Percentiles rank a stretch among this genome's conserved stretches.
Evolutionary conservation across 2,329 filamentous ascomycete genomes (phyloP).

Genomic region (Phyllachora maydis): DNA sequence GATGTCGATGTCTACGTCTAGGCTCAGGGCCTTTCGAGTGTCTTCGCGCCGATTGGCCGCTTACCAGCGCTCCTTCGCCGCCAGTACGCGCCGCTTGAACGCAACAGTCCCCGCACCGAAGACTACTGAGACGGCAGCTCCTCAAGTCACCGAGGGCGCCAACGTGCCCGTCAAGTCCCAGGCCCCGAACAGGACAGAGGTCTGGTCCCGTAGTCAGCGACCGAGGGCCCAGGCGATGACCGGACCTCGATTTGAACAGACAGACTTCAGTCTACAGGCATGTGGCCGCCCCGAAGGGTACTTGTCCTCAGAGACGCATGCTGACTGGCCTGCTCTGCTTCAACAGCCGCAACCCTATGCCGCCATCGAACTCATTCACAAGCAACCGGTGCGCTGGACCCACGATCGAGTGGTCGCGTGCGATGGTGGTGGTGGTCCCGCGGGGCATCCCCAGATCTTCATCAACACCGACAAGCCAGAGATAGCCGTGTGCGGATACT

Average conservation of each 20-base stretch:
- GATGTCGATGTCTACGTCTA: too few relatives aligned
- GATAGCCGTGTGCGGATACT: slow-evolving; percentile 81
- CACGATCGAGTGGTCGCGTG: slow-evolving; percentile 66
- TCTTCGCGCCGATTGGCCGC: slow-evolving; percentile 18
- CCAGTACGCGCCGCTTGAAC: slow-evolving; percentile 25
- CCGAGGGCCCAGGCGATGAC: slow-evolving; percentile 70
- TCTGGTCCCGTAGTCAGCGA: slow-evolving; percentile 78
- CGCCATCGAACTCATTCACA: slow-evolving; percentile 90
- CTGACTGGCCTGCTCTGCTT: too few relatives aligned
- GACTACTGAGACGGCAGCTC: slow-evolving; percentile 13
- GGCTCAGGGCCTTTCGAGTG: neutral
- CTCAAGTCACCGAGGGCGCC: slow-evolving; percentile 20
- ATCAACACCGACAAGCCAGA: slow-evolving; percentile 98
- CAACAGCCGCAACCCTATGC: slow-evolving; percentile 73
- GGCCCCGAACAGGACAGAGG: slow-evolving; percentile 63
- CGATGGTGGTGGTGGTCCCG: slow-evolving; percentile 77
- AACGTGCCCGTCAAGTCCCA: slow-evolving; percentile 24
- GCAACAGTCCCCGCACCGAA: slow-evolving; percentile 16
- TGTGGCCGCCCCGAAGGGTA: slow-evolving; percentile 1
- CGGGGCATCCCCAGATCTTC: slow-evolving; percentile 82
- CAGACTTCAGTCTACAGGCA: slow-evolving; percentile 72
- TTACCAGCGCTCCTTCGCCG: slow-evolving; percentile 24
- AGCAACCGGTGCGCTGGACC: slow-evolving; percentile 85
- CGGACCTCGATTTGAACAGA: slow-evolving; percentile 93
- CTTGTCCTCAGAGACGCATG: too few relatives aligned